Conservation (phyloP, 2,329 filamentous ascomycete genomes). For the Sporothrix pallida region DNA sequence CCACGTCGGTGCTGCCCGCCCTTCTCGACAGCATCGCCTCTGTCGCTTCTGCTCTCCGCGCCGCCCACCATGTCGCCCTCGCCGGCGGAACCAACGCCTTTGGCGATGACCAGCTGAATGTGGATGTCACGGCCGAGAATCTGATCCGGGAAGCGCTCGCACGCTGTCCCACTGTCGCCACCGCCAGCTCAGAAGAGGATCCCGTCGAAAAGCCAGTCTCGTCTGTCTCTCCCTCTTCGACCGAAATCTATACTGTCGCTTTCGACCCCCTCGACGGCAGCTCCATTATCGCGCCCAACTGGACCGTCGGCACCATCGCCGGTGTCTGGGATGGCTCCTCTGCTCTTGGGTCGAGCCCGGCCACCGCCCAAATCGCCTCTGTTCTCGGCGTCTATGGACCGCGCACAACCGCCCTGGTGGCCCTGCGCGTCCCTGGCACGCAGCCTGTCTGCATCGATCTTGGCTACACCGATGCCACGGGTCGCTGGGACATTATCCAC, state of each 20-base stretch:
- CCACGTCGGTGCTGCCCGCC: constrained; percentile 54
- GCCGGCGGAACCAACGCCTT: constrained; percentile 59
- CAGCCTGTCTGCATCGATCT: constrained; percentile 58
- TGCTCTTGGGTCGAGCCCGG: constrained; percentile 51
- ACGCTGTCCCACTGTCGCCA: constrained; percentile 52
- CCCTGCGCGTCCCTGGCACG: constrained; percentile 54
- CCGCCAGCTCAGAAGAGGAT: constrained; percentile 66
- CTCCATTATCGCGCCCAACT: constrained; percentile 64
- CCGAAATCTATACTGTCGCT: constrained; percentile 60
- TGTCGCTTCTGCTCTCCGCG: constrained; percentile 54
- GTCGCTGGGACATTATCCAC: constrained; percentile 50
- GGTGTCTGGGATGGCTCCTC: constrained; percentile 62
- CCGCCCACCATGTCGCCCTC: constrained; percentile 53
- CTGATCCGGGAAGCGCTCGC: constrained; percentile 54
- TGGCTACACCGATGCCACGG: constrained; percentile 42
- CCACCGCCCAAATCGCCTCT: constrained; percentile 53
- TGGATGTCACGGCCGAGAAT: constrained; percentile 56
- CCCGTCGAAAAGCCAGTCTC: constrained; percentile 54
- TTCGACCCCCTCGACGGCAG: constrained; percentile 70
- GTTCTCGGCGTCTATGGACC: constrained; percentile 62
- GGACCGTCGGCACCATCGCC: constrained; percentile 64
- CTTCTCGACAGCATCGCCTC: constrained; percentile 54
- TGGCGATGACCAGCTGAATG: constrained; percentile 51
- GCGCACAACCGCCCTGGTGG: constrained; percentile 61
- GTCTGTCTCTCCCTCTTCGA: not conserved